Evolutionary conservation across 371 early-diverging fungal genomes (phyloP).

Genomic region (Thermomucor indicae-seudaticae): DNA sequence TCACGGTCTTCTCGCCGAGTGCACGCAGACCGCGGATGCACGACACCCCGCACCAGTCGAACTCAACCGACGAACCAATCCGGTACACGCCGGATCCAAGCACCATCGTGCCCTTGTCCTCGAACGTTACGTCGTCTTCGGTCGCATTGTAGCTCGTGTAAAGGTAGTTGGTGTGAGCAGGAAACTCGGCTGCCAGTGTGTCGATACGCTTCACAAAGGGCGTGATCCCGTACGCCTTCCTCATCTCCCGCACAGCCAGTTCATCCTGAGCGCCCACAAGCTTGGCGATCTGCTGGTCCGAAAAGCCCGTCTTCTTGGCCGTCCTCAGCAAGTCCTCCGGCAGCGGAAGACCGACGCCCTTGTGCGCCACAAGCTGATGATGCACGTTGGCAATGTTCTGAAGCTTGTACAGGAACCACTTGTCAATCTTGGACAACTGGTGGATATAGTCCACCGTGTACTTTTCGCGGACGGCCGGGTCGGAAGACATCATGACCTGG

Average conservation of each 20-base stretch:
- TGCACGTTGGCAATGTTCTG: conserved; percentile 78
- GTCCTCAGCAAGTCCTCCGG: conserved; percentile 50
- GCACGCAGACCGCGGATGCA: conserved; percentile 76
- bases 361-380: conserved; percentile 34
- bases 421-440: conserved; percentile 87
- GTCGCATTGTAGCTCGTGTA: conserved; percentile 91
- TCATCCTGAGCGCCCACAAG: conserved; percentile 56
- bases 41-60: conserved; percentile 91
- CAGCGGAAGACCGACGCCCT: conserved; percentile 39
- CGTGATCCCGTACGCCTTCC: conserved; percentile 67
- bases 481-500: conserved; percentile 72
- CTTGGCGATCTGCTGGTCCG: conserved; percentile 79
- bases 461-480: conserved; percentile 47
- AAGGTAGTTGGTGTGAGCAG: conserved; percentile 87
- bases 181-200: conserved; percentile 92
- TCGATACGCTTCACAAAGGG: conserved; percentile 89
- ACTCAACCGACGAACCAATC: conserved; percentile 91
- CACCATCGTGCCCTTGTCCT: conserved; percentile 87
- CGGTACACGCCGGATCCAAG: conserved; percentile 94
- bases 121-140: conserved; percentile 76
- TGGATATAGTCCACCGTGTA: conserved; percentile 82
- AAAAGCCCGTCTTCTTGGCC: conserved; percentile 88
- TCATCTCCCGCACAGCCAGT: conserved; percentile 59
- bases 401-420: conserved; percentile 93
- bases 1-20: conserved; percentile 76